Conservation (phyloP, 192 early-diverging fungal species). For the Coemansia brasiliensis region DNA sequence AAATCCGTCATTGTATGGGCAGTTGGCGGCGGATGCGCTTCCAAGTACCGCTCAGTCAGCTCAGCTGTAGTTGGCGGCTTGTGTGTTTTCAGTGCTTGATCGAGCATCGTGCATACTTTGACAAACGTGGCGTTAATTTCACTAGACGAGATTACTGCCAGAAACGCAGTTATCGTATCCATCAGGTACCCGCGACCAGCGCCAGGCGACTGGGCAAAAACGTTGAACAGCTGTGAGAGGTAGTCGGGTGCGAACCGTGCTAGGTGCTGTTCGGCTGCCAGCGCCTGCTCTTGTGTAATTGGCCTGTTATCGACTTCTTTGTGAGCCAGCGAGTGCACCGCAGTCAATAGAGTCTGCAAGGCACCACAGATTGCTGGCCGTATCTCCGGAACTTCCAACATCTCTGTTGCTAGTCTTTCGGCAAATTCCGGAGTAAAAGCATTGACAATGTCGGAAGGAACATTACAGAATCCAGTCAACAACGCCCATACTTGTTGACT, state of each 20-base stretch:
- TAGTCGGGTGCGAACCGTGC: constrained; percentile 69
- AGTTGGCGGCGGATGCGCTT: constrained; percentile 62
- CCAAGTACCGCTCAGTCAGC: constrained; percentile 50
- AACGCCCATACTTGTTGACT: constrained; percentile 87
- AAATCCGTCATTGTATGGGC: constrained; percentile 90
- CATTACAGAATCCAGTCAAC: constrained; percentile 80
- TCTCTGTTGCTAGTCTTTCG: constrained; percentile 71
- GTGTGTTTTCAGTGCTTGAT: constrained; percentile 59
- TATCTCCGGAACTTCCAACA: constrained; percentile 72
- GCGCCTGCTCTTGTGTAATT: constrained; percentile 58
- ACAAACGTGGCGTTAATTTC: constrained; percentile 68
- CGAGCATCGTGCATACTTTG: constrained; percentile 61
- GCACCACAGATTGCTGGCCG: constrained; percentile 78
- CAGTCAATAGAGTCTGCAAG: constrained; percentile 63
- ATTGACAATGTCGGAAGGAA: constrained; percentile 71
- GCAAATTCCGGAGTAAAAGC: constrained; percentile 65
- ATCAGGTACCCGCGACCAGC: constrained; percentile 65
- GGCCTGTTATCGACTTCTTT: constrained; percentile 24
- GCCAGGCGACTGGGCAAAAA: constrained; percentile 67
- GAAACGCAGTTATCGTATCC: constrained; percentile 68
- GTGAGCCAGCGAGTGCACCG: constrained; percentile 34
- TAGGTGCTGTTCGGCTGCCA: constrained; percentile 60
- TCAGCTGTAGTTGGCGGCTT: constrained; percentile 57
- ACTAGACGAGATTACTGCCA: constrained; percentile 60
- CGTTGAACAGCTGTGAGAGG: constrained; percentile 76